Conservation (phyloP, 805 yeast species). For the Maudiozyma serrabonitensis region DNA sequence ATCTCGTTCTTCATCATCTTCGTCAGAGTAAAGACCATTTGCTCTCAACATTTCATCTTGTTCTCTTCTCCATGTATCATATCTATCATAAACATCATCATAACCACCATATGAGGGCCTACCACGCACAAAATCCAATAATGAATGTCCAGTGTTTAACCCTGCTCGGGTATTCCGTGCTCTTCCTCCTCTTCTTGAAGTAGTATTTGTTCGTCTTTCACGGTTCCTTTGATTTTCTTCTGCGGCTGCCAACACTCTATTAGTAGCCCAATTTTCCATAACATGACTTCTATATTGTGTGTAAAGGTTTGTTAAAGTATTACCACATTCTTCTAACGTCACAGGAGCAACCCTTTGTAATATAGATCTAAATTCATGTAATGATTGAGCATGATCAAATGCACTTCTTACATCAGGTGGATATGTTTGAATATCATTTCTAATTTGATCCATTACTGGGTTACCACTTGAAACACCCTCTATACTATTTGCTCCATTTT, state of each 20-base stretch:
- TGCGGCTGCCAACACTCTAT: slow-evolving; percentile 3
- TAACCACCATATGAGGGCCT: too few relatives aligned
- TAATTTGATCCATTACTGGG: slow-evolving; percentile 9
- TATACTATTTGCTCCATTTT: neutral
- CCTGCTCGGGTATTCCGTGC: neutral
- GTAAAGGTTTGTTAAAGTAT: slow-evolving; percentile 14
- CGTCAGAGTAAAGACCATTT: neutral
- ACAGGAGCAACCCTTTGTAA: slow-evolving; percentile 16
- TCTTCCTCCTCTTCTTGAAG: neutral
- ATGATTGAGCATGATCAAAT: slow-evolving; percentile 17
- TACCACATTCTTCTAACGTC: slow-evolving; percentile 14
- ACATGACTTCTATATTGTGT: slow-evolving; percentile 14
- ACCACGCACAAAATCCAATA: too few relatives aligned
- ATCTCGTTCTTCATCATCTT: neutral
- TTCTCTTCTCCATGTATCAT: too few relatives aligned
- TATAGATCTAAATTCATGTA: slow-evolving; percentile 17
- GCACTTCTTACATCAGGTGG: slow-evolving; percentile 19
- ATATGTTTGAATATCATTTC: slow-evolving; percentile 10
- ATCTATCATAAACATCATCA: too few relatives aligned
- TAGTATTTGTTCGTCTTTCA: slow-evolving; percentile 1
- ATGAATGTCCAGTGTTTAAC: too few relatives aligned
- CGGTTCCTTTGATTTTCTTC: neutral
- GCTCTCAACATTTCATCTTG: neutral
- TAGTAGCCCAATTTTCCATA: slow-evolving; percentile 12
- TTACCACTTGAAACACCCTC: neutral